Evolutionary conservation across 192 early-diverging fungal genomes (phyloP).

Genomic region (Coemansia sp.): DNA sequence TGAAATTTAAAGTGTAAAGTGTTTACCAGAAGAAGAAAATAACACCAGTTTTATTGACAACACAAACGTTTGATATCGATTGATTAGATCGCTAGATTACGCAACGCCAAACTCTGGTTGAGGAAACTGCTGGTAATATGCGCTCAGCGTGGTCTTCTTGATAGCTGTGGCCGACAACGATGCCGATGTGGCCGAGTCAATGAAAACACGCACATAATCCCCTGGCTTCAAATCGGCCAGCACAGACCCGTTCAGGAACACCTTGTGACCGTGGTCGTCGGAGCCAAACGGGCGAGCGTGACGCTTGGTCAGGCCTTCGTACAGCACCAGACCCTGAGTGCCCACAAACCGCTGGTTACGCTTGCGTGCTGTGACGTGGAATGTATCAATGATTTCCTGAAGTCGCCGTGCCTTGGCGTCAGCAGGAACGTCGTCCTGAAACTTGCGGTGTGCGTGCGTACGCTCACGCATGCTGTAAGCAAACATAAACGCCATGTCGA

Average conservation of each 20-base stretch:
- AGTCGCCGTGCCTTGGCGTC: constrained; percentile 62
- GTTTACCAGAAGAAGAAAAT: not conserved
- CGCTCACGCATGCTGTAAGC: constrained; percentile 75
- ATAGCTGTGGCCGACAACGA: constrained; percentile 36
- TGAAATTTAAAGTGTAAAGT: not conserved
- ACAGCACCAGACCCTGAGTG: constrained; percentile 56
- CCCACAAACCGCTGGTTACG: constrained; percentile 59
- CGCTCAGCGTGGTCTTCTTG: constrained; percentile 30
- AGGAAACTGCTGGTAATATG: constrained; percentile 24
- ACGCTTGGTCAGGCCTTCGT: constrained; percentile 54
- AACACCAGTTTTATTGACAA: not conserved
- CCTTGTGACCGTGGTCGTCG: constrained; percentile 70
- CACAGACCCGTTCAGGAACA: constrained; percentile 55
- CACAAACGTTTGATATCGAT: not conserved
- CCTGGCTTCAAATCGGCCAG: constrained; percentile 20
- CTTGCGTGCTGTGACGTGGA: constrained; percentile 58
- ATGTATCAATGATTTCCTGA: constrained; percentile 65
- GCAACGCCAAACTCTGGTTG: constrained; percentile 12
- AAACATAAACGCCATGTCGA: constrained; percentile 80
- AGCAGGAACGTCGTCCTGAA: constrained; percentile 66
- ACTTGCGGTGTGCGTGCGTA: constrained; percentile 70
- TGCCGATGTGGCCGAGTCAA: constrained; percentile 42
- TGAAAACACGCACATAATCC: constrained; percentile 42
- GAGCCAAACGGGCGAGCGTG: constrained; percentile 56
- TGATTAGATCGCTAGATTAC: not conserved